Evolutionary conservation across 495 filamentous ascomycete species (phyloP).

Genomic region (Penicillium nucicola): DNA sequence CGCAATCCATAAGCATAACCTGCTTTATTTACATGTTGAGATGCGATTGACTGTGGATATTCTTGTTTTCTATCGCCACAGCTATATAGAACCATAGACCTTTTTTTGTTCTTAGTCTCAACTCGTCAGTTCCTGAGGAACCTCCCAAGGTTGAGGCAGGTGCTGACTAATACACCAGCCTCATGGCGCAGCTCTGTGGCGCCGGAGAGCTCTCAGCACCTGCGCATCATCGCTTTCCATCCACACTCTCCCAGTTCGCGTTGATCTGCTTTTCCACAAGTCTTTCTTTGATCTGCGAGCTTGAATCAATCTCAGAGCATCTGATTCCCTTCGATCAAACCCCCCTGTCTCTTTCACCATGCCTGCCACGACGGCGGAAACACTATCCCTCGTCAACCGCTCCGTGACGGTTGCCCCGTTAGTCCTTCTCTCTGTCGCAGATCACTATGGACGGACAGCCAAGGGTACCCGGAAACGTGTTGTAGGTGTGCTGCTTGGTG

Average conservation of each 20-base stretch:
- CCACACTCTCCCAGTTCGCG: constrained; percentile 8
- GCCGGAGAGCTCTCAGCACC: constrained; percentile 20
- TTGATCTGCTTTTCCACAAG: constrained; percentile 2
- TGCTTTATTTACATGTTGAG: no score
- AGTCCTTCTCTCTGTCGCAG: constrained; percentile 95
- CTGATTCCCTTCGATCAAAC: background rate
- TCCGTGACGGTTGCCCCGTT: constrained; percentile 96
- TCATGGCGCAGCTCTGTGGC: constrained; percentile 19
- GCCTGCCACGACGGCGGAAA: constrained; percentile 94
- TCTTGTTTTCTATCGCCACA: no score
- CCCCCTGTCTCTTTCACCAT: constrained; percentile 48
- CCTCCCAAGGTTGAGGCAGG: no score
- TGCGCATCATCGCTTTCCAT: constrained; percentile 22
- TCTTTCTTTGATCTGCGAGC: background rate
- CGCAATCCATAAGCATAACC: no score
- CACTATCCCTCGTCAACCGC: constrained; percentile 83
- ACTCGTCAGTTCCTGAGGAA: background rate
- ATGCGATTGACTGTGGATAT: no score
- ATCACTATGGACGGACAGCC: constrained; percentile 93
- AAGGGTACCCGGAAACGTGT: constrained; percentile 91
- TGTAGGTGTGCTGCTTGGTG: constrained; percentile 90
- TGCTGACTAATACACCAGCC: constrained; percentile 20
- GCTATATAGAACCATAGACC: no score
- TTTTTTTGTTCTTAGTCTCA: background rate
- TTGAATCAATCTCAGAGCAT: background rate